Percentiles rank a stretch among this genome's conserved stretches.
Evolutionary conservation across 148 eudicot genomes (phyloP).

Genomic region (Persicaria maculosa): DNA sequence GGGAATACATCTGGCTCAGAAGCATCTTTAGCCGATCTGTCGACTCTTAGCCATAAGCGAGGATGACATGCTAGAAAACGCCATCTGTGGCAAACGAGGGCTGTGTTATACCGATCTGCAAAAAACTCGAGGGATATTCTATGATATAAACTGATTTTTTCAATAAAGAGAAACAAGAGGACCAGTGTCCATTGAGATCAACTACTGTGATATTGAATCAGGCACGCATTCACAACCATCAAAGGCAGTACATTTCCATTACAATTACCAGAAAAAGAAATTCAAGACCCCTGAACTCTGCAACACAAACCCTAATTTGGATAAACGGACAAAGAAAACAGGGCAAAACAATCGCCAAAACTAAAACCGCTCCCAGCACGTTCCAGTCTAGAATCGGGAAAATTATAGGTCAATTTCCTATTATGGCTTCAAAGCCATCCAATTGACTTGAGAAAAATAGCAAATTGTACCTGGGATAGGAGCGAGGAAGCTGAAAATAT

Average conservation of each 20-base stretch:
- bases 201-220: not conserved
- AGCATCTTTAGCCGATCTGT: constrained; percentile 46
- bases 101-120: constrained; percentile 99
- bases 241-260: not conserved
- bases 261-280: not conserved
- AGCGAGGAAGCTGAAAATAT: constrained; percentile 84
- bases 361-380: not conserved
- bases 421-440: not conserved
- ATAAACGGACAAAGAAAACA: not conserved
- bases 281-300: not conserved
- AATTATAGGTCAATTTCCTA: not conserved
- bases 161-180: not conserved
- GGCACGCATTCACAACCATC: not conserved
- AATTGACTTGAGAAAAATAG: not conserved
- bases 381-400: not conserved
- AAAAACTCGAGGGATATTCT: constrained; percentile 45
- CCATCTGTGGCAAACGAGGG: constrained; percentile 99
- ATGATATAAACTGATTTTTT: constrained; percentile 32
- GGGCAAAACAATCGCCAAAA: not conserved
- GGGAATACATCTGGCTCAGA: constrained; percentile 72
- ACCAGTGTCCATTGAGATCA: not conserved
- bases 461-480: constrained; percentile 80
- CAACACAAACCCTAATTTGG: not conserved
- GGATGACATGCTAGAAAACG: constrained; percentile 94
- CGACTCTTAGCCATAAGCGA: constrained; percentile 89